Evolutionary conservation across 108 stramenopile genomes (phyloP).

Genomic region (Skeletonema tropicum): DNA sequence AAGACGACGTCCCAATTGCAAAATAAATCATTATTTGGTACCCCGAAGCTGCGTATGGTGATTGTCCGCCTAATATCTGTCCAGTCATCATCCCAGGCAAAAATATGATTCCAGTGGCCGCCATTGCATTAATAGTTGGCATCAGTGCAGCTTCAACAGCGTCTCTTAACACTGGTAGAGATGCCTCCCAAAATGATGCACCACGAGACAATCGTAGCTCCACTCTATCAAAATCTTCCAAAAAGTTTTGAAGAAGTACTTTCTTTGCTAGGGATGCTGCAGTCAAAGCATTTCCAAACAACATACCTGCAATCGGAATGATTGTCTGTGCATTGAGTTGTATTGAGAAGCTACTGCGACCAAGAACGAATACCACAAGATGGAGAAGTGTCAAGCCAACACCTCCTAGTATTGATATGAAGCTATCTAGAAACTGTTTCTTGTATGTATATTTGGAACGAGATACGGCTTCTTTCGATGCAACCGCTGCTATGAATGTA

Average conservation of each 20-base stretch:
- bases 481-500: constrained; percentile 12
- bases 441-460: constrained; percentile 26
- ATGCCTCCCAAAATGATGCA: constrained; percentile 52
- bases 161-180: constrained; percentile 28
- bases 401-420: constrained; percentile 21
- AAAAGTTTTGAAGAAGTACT: constrained; percentile 32
- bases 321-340: constrained; percentile 36
- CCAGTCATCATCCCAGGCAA: constrained; percentile 72
- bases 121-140: constrained; percentile 56
- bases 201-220: constrained; percentile 51
- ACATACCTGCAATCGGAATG: constrained; percentile 60
- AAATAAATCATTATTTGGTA: constrained; percentile 64
- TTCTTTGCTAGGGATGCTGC: constrained; percentile 32
- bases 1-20: constrained; percentile 35
- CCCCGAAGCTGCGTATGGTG: constrained; percentile 41
- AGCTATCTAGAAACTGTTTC: constrained; percentile 21
- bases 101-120: constrained; percentile 49
- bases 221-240: constrained; percentile 33
- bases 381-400: constrained; percentile 28
- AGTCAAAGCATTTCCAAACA: constrained; percentile 44
- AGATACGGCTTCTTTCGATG: constrained; percentile 26
- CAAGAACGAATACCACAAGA: constrained; percentile 25
- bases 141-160: constrained; percentile 44
- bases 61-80: constrained; percentile 54
- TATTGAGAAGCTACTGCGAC: constrained; percentile 1